A percentile compares a stretch with the other conserved stretches of the same genome.
phyloP scores from a whole-genome alignment of 768 basidiomycete genomes.

The Pleurotus eryngii region DNA sequence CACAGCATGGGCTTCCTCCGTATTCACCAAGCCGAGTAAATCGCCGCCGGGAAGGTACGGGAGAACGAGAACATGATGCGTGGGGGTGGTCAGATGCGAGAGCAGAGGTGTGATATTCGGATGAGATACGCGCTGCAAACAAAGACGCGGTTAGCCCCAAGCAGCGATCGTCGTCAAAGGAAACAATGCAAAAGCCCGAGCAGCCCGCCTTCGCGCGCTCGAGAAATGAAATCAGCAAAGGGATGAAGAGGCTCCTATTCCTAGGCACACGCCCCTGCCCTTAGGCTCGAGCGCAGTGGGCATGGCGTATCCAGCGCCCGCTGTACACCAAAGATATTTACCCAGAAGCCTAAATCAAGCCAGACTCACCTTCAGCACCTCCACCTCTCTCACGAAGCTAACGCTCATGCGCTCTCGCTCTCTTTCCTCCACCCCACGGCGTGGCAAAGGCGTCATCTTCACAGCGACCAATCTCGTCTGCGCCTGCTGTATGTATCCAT shows the following conservation, averaged over 20 bases:
- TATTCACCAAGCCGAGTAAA: conserved; percentile 71
- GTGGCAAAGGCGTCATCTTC: conserved; percentile 36
- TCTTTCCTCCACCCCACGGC: conserved; percentile 33
- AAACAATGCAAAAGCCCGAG: neutral
- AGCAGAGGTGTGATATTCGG: conserved; percentile 75
- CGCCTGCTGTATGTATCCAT: conserved; percentile 1
- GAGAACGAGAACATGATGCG: conserved; percentile 76
- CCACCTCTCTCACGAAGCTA: conserved; percentile 79
- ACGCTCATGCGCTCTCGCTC: conserved; percentile 72
- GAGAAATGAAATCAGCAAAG: neutral
- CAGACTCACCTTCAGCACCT: conserved; percentile 67
- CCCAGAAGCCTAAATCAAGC: neutral
- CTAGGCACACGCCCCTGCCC: neutral
- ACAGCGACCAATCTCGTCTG: conserved; percentile 40
- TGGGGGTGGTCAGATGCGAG: conserved; percentile 64
- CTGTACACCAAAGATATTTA: neutral
- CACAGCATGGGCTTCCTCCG: conserved; percentile 41
- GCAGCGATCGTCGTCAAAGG: neutral
- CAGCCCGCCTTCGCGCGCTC: neutral
- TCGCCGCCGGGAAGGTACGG: conserved; percentile 85
- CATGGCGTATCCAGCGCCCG: neutral
- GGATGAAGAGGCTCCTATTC: neutral
- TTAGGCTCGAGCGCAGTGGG: no score
- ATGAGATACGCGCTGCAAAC: conserved; percentile 68
- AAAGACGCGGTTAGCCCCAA: conserved; percentile 2